Evolutionary conservation across 345 rosid genomes (phyloP), one percentile per base, ranked within the genome.

Genomic region (Citrus medica): DNA sequence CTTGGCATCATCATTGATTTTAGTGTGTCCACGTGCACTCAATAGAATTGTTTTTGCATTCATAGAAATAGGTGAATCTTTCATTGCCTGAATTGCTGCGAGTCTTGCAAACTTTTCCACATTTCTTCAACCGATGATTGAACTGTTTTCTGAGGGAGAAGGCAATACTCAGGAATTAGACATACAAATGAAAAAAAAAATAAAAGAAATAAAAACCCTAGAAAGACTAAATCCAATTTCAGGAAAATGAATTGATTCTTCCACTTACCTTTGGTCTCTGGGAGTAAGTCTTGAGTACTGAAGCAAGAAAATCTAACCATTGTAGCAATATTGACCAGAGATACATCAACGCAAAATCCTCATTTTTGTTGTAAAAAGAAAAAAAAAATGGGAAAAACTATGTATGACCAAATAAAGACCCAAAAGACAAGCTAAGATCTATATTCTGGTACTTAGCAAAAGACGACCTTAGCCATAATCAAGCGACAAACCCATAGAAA

Each of bases 391-490:
- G 61, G 6, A 69, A 82, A 63, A 53, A 46, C 60, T 71, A 80
- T 70, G 55, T 60, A 66, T 35, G 72, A 79, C 32, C 22, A 74
- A 81, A 68, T 77, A 48, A 78, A 72, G 65, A 78, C 61, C 79
- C 76, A 71, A 68, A 22, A n/a, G 30, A 78, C 38, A 81, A 81
- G 48, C 69, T 71, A 78, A 46, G 53, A 77, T 67, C 74, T 76
- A 89, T 73, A 71, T 86, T 71, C 65, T 58, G 78, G 84, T 62
- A 65, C 48, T 81, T 76, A 72, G 83, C 74, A 32, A 78, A 75
- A 2, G 32, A 66, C 8, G 69, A 78, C 78, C 83, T 94, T 94
- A 97, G 97, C 99, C 99, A 79, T 94, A 96, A 91, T 97, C 98
- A 81, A 92, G 93, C 2, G 92, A 89, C 73, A 93, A 80, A 68